Evolutionary conservation across 139 green algal species (phyloP), one percentile per base, ranked within the genome.

Genomic region (Parachlorella kessleri): DNA sequence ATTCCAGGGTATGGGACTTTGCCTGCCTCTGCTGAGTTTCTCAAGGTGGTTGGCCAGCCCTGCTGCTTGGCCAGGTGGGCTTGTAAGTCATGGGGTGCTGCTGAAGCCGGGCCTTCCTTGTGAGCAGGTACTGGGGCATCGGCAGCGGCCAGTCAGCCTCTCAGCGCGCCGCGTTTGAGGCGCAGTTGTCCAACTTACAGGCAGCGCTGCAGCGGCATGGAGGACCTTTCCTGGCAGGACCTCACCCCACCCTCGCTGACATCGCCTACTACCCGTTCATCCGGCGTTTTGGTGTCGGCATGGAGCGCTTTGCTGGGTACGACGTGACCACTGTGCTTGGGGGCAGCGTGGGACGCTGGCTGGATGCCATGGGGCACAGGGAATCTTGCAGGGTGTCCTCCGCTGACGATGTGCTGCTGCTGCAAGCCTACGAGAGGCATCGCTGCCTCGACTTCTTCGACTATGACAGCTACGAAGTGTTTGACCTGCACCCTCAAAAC

Each of bases 391-490:
- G 75, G 14, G 37, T 76, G 36, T 80, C 85, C 6, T 65, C 73
- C 14, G 68, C 89, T 14, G 72, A 91, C 37, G 5, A 8, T 1
- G 33, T 66, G 8, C 41, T 89, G 71, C 66, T 93, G 24, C 39
- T 72, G 2, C 7, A 78, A 42, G 90, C 90, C 0, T 86, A 82
- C 42, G 42, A 69, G 40, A 71, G 81, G 68, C 83, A 94, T 38
- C 36, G 67, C 18, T 76, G 63, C 28, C 67, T 94, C 3, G 90
- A 94, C 55, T 94, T 93, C 55, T 94, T 94, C 54, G 90, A 94
- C 42, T 94, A 89, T 53, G 55, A 55, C 1, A 83, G 85, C 1
- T 92, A 88, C 35, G 30, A 1, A 28, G 73, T 72, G 3, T 68
- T 73, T 28, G 28, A 81, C 32, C 75, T 94, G 54, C 89, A 94